Base-by-base conservation (phyloP, 2,329 filamentous ascomycete species). In the Periconia macrospinosa region DNA sequence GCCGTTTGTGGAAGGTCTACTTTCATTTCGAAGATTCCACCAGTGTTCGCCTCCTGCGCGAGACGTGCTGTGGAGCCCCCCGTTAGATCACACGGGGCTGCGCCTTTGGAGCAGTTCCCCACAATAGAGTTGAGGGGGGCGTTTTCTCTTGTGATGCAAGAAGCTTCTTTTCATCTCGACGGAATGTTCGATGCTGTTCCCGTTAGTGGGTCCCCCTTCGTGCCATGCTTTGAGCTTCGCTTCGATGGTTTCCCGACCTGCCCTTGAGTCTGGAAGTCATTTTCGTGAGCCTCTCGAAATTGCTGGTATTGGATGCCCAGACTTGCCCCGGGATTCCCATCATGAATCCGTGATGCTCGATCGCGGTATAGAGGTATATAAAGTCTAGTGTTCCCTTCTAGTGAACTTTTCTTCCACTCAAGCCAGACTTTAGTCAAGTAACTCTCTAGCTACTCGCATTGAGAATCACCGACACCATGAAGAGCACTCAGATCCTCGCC, bases 401-500 rank as follows among this genome's bases (percentile, higher is more conserved):
- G 23, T 27, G 23, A 27, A 27, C 23, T 3, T 37, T 37, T 13
- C n/a, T n/a, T 37, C 11, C 3, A 14, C 33, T 37, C 33, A 37
- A 37, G 33, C 6, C 33, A 37, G 33, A 37, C 33, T 37, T 37
- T 10, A 37, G 33, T 37, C 33, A 37, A 37, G 33, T n/a, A 37
- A 37, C 33, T 37, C 33, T 37, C 33, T 37, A 37, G 33, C 33
- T 37, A 37, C 15, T n/a, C 33, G 11, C 23, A 37, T 37, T 37
- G 20, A 35, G 11, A 47, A 3, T 23, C 42, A 40, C 18, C n/a
- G 30, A n/a, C 20, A 41, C n/a, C 48, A 52, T 52, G 50, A 48
- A 19, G 41, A 48, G 41, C 45, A 20, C 50, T 30, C 42, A 30
- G 15, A 48, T 52, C 37, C 30, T 52, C 18, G 45, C 45, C 30